phyloP scores from a whole-genome alignment of 1,284 basidiomycete genomes.

The Marasmius sp. region DNA sequence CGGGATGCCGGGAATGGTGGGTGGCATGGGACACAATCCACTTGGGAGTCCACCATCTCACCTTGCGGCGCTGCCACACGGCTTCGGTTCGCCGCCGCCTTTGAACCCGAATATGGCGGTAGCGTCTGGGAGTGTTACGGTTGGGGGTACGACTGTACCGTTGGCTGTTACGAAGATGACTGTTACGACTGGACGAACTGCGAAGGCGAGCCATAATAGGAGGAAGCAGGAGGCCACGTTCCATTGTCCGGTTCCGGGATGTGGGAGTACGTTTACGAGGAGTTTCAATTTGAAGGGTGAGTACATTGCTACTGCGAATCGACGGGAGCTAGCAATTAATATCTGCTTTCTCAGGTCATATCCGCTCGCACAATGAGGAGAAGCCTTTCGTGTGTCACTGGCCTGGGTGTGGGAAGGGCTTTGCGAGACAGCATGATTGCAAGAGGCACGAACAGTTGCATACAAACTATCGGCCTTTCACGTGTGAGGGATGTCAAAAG shows the following conservation, averaged over 20 bases:
- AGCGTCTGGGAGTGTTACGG: slow-evolving; percentile 1
- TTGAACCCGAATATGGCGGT: neutral
- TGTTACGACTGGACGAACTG: slow-evolving; percentile 73
- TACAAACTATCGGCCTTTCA: slow-evolving; percentile 60
- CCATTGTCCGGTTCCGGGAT: slow-evolving; percentile 72
- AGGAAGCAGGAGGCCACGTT: slow-evolving; percentile 77
- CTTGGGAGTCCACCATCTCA: neutral
- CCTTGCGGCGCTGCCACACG: too few relatives aligned
- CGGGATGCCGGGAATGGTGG: neutral
- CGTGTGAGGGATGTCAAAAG: slow-evolving; percentile 63
- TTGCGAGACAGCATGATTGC: slow-evolving; percentile 83
- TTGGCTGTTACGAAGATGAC: slow-evolving; percentile 50
- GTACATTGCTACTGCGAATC: slow-evolving; percentile 22
- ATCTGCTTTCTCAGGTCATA: slow-evolving; percentile 52
- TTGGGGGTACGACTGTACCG: slow-evolving; percentile 11
- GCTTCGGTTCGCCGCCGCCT: too few relatives aligned
- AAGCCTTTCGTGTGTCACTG: slow-evolving; percentile 83
- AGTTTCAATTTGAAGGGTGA: slow-evolving; percentile 79
- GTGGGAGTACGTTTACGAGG: slow-evolving; percentile 81
- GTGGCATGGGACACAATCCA: neutral
- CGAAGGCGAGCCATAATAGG: slow-evolving; percentile 68
- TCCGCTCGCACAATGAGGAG: slow-evolving; percentile 83
- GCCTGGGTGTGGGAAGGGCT: slow-evolving; percentile 83
- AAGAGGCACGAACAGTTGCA: slow-evolving; percentile 75
- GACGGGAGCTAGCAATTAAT: slow-evolving; percentile 15